Base-by-base conservation (phyloP, 2,329 filamentous ascomycete species). In the Penicillium janthinellum region DNA sequence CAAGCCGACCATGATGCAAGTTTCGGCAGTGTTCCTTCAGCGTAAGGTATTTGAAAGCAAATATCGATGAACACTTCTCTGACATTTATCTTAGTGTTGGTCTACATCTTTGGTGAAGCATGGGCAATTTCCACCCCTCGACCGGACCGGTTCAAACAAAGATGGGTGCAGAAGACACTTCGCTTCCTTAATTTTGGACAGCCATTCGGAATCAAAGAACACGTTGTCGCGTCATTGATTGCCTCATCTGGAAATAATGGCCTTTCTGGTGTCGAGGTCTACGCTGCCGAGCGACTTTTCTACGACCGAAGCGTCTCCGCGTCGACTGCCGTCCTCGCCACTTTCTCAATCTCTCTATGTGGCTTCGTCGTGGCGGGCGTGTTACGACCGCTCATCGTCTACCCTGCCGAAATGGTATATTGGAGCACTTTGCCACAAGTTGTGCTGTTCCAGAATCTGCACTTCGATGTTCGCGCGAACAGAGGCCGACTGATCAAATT, bases 371-470 rank as follows among this genome's bases (percentile, higher is more conserved):
- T 74, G 10, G 70, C 69, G 0, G 71, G 71, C 5, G 28, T 72
- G 0, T 38, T 74, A 1, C 67, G 71, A 0, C 69, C 73, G 0
- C 39, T 75, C 5, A 73, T 74, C 17, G 70, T 75, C 14, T 72
- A 74, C 28, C 73, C 70, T 4, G 64, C 68, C 10, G 71, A 75
- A 50, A 74, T 74, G 70, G 72, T 75, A 0, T 74, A 73, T 55
- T 74, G 71, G 72, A 63, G 63, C 0, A 71, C 70, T 0, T 50
- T 76, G 8, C 73, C 74, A 2, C 68, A 71, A 14, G 70, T 75
- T 0, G 69, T 71, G 1, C 66, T 75, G n/a, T 74, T 67, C 45
- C 74, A 76, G 50, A 75, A 68, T 15, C 66, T 76, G 0, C 73
- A 76, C 53, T 74, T 72, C 35, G 69, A 60, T 28, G 14, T 14